A percentile compares a stretch with the other conserved stretches of the same genome.
Conservation (phyloP, 306 rosid species). For the Inga leiocalycina region DNA sequence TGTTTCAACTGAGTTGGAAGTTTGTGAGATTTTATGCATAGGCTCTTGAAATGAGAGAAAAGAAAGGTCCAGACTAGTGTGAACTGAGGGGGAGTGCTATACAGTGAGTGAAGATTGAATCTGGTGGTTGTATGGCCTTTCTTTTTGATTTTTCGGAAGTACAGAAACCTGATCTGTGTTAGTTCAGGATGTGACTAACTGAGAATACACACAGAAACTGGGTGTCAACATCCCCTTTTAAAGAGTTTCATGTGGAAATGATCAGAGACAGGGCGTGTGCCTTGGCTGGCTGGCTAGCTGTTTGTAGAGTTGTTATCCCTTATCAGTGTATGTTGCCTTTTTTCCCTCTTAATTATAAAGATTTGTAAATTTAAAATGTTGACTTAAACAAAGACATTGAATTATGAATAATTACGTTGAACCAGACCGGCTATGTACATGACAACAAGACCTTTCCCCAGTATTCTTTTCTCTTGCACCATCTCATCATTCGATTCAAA, state of each 20-base stretch:
- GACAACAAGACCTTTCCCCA: too few species aligned
- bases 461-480: too few species aligned
- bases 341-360: background rate
- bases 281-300: background rate
- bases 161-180: slow-evolving; percentile 35
- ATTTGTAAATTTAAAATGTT: background rate
- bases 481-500: too few species aligned
- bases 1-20: slow-evolving; percentile 39
- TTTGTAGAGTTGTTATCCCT: background rate
- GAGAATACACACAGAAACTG: slow-evolving; percentile 57
- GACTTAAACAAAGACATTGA: background rate
- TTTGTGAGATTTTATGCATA: slow-evolving; percentile 34
- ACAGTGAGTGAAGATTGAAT: slow-evolving; percentile 24
- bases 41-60: slow-evolving; percentile 19
- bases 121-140: slow-evolving; percentile 24
- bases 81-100: slow-evolving; percentile 26
- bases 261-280: background rate
- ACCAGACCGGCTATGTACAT: too few species aligned
- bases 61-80: slow-evolving; percentile 38
- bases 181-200: slow-evolving; percentile 80
- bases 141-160: slow-evolving; percentile 21
- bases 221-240: slow-evolving; percentile 57
- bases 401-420: too few species aligned
- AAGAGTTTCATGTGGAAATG: background rate
- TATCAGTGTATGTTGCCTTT: background rate